A percentile compares a stretch with the other conserved stretches of the same genome.
These are phyloP conservation scores for Yarrowia osloensis DNA, from an alignment of 805 yeast genomes.

Conservation along the genomic window DNA sequence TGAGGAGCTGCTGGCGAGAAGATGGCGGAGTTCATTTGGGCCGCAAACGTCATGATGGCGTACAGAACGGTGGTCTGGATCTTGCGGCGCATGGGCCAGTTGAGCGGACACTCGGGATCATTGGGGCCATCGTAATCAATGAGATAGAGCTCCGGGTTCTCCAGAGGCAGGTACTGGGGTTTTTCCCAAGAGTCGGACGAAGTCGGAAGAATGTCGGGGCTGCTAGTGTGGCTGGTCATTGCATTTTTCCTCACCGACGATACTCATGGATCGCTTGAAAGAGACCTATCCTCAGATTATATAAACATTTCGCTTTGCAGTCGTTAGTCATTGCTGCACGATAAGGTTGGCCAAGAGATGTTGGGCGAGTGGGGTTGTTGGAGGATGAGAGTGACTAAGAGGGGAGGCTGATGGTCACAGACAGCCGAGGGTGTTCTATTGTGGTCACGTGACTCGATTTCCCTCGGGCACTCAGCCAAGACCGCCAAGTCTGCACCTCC, in stretches of 20 bases:
- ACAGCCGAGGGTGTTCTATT: background rate
- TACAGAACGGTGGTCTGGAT: constrained; percentile 58
- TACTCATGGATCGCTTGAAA: background rate
- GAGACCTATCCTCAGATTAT: background rate
- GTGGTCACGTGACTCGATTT: background rate
- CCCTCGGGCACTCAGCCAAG: too few relatives aligned
- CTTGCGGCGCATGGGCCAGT: constrained; percentile 51
- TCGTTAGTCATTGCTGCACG: constrained; percentile 8
- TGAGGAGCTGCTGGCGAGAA: constrained; percentile 64
- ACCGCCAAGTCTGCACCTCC: background rate
- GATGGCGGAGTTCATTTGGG: constrained; percentile 69
- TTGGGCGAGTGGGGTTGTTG: background rate
- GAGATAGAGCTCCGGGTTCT: constrained; percentile 30
- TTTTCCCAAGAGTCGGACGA: background rate
- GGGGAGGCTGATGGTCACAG: background rate
- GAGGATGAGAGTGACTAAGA: too few relatives aligned
- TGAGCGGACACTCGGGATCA: constrained; percentile 41
- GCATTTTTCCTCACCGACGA: background rate
- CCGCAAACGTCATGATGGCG: constrained; percentile 58
- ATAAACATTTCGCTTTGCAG: background rate
- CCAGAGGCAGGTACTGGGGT: constrained; percentile 3
- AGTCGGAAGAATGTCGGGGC: background rate
- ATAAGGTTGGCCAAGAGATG: constrained; percentile 17
- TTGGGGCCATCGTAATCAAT: constrained; percentile 42
- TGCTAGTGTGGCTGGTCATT: background rate